These are phyloP conservation scores for Chenopodium formosanum DNA, from an alignment of 148 eudicot genomes.

Conservation along the genomic window DNA sequence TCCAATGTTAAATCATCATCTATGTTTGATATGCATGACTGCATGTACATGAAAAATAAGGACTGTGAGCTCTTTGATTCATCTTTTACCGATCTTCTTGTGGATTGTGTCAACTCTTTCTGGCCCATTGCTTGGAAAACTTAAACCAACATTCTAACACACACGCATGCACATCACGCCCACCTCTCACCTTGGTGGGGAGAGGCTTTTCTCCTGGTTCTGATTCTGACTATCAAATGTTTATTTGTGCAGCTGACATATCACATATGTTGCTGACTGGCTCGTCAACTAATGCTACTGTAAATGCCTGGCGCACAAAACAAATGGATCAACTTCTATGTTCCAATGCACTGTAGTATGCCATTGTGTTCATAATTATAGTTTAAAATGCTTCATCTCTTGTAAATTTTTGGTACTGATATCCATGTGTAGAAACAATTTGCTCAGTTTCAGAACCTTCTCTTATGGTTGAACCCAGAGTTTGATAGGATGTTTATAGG, in stretches of 20 bases:
- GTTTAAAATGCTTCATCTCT: slow-evolving; percentile 2
- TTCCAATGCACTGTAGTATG: neutral
- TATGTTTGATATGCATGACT: neutral
- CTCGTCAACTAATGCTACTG: neutral
- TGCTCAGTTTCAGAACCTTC: neutral
- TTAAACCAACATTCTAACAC: neutral
- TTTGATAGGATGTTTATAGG: neutral
- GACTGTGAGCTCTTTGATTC: neutral
- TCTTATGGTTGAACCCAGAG: neutral
- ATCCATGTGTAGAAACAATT: neutral
- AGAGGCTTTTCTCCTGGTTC: neutral
- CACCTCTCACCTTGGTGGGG: neutral
- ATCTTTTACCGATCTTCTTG: neutral
- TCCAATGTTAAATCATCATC: neutral
- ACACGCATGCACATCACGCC: no score
- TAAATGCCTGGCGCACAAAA: neutral
- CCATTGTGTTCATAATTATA: slow-evolving; percentile 9
- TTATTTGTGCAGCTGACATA: slow-evolving; percentile 13
- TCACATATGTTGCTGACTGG: neutral
- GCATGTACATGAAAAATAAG: neutral
- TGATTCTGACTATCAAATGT: neutral
- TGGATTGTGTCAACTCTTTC: neutral
- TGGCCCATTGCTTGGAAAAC: neutral
- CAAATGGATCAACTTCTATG: neutral
- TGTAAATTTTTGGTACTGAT: neutral